Evolutionary conservation across 352 stramenopile species (phyloP).

Genomic region (Peronospora destructor): DNA sequence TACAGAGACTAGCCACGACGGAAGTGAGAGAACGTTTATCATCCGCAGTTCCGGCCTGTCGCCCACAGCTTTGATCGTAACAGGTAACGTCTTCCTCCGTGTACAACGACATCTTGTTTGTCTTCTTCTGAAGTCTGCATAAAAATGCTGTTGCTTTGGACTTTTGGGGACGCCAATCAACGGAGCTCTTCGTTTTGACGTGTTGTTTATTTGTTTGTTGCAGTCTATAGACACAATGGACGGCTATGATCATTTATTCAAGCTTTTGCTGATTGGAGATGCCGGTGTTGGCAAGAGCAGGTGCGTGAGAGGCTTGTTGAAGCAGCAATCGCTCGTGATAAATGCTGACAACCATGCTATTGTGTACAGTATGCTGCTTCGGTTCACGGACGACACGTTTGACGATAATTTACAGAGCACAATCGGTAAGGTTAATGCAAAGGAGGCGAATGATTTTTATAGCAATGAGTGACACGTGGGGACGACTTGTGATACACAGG

Average conservation of each 20-base stretch:
- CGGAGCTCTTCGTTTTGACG: slow-evolving; percentile 12
- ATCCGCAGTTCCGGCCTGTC: slow-evolving; percentile 7
- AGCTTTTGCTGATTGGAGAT: slow-evolving; percentile 97
- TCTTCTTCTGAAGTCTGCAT: background rate
- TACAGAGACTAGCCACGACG: slow-evolving; percentile 24
- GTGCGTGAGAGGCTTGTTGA: slow-evolving; percentile 29
- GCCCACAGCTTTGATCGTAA: slow-evolving; percentile 1
- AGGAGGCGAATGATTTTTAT: background rate
- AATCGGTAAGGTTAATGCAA: slow-evolving; percentile 76
- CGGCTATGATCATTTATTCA: slow-evolving; percentile 97
- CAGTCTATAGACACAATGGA: slow-evolving; percentile 40
- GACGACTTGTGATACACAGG: slow-evolving; percentile 29
- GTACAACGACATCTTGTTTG: background rate
- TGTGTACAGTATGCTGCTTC: slow-evolving; percentile 89
- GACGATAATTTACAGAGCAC: slow-evolving; percentile 97
- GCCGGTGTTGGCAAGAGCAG: slow-evolving; percentile 96
- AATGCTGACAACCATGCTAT: slow-evolving; percentile 32
- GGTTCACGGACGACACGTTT: slow-evolving; percentile 97
- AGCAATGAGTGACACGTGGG: background rate
- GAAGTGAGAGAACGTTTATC: slow-evolving; percentile 21
- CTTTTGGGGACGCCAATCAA: background rate
- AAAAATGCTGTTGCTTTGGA: background rate
- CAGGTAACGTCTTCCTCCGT: slow-evolving; percentile 11
- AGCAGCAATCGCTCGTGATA: slow-evolving; percentile 28
- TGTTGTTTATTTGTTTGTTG: slow-evolving; percentile 4